Evolutionary conservation across 2,329 filamentous ascomycete genomes (phyloP).

Genomic region (Fragosphaeria purpurea): DNA sequence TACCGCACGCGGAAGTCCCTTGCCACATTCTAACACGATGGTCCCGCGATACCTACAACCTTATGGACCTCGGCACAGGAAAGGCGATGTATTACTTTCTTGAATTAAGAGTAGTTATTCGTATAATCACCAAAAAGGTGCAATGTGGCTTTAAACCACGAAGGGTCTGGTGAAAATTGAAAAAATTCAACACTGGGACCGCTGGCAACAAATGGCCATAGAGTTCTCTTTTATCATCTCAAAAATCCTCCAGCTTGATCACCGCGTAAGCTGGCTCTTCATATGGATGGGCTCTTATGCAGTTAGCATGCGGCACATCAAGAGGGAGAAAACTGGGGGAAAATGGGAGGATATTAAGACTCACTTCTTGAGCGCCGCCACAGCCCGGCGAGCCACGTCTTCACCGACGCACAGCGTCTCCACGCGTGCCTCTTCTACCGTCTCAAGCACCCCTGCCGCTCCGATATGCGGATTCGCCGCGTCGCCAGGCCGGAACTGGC

Average conservation of each 20-base stretch:
- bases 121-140: no score
- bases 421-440: constrained; percentile 49
- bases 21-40: no score
- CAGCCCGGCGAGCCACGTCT: constrained; percentile 44
- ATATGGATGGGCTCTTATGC: constrained; percentile 37
- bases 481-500: constrained; percentile 56
- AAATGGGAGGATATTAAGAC: constrained; percentile 17
- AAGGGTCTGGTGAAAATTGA: no score
- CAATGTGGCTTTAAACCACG: no score
- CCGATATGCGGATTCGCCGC: constrained; percentile 56
- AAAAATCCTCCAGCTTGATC: constrained; percentile 37
- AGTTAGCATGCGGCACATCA: constrained; percentile 3
- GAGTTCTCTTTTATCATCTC: not conserved
- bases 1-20: no score
- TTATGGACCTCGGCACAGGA: no score
- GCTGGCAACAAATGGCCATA: no score
- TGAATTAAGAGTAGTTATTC: no score
- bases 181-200: no score
- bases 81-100: no score
- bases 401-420: constrained; percentile 53
- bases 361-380: constrained; percentile 55
- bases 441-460: constrained; percentile 38
- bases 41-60: no score
- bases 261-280: constrained; percentile 41
- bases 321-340: not conserved